phyloP scores from a whole-genome alignment of 2,329 filamentous ascomycete genomes.

The Alternaria tenuissima region DNA sequence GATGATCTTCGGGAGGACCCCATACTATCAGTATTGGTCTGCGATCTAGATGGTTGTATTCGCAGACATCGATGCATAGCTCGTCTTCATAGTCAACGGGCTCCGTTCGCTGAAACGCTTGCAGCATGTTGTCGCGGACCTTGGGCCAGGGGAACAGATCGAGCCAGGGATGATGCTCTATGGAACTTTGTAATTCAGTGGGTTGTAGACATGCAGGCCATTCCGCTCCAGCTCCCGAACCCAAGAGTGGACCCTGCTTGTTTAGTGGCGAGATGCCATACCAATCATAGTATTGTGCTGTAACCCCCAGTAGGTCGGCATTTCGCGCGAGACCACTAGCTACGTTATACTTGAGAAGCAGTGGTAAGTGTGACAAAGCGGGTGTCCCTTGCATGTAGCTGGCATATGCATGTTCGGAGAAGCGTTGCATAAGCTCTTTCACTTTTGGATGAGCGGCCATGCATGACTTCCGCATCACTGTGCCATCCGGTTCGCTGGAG shows the following conservation, averaged over 20 bases:
- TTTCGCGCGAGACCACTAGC: constrained; percentile 19
- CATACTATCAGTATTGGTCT: constrained; percentile 55
- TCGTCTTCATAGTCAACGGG: constrained; percentile 39
- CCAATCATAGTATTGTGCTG: constrained; percentile 16
- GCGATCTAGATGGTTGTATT: constrained; percentile 8
- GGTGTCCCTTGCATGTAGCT: constrained; percentile 28
- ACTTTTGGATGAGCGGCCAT: constrained; percentile 15
- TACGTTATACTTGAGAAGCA: constrained; percentile 27
- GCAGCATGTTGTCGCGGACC: constrained; percentile 51
- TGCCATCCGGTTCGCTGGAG: not conserved
- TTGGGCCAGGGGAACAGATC: constrained; percentile 50
- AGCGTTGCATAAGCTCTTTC: constrained; percentile 20
- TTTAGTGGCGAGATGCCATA: constrained; percentile 28
- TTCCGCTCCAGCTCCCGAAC: not conserved
- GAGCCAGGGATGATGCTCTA: constrained; percentile 54
- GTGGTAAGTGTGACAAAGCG: constrained; percentile 15
- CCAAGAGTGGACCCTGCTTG: constrained; percentile 6
- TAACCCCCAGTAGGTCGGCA: constrained; percentile 19
- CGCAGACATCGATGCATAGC: constrained; percentile 28
- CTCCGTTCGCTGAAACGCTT: constrained; percentile 37
- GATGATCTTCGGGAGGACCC: constrained; percentile 57
- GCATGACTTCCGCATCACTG: not conserved
- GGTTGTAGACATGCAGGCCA: not conserved
- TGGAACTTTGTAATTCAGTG: constrained; percentile 42
- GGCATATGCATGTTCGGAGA: constrained; percentile 27